Base-by-base conservation (phyloP, 257 asterid species). In the Nicotiana paniculata region DNA sequence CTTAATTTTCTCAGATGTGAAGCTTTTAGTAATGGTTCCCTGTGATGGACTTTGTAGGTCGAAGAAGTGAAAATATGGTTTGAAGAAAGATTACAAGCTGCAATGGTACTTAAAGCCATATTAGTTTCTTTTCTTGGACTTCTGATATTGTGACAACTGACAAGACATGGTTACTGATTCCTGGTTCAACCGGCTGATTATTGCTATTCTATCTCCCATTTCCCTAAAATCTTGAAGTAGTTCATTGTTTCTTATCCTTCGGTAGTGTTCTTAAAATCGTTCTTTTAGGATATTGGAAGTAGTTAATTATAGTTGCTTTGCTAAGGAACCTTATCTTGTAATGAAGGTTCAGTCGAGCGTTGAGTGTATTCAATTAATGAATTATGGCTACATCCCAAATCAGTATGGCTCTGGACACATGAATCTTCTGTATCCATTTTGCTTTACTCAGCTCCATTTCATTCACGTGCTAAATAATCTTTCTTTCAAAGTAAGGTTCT, bases 1-100 rank as follows among this genome's bases (percentile, higher is more conserved):
- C 57, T 68, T 24, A 77, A 62, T 28, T 30, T 79, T 77, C 61
- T 12, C 58, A 30, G 67, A 53, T 48, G 46, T 51, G 63, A 51
- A 48, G 37, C 64, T 51, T 84, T 78, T 82, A 76, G 48, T 68
- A 43, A 53, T 79, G 62, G 70, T 82, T 68, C 85, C 58, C 18
- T 75, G 77, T 61, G 80, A 81, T 84, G 84, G 86, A 81, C 82
- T 77, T 83, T 87, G 85, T 91, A 96, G 99, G 97, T 96, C 54
- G 93, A 94, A 85, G 98, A 96, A 86, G 93, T 94, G 68, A 96
- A 91, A 93, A 28, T 74, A 46, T 93, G 97, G 97, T 90, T 96
- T 80, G 95, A 93, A 89, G 97, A 91, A 87, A 96, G 90, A 77
- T 88, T 90, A 77, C 83, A 51, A 82, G 82, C 84, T 80, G 69